Evolutionary conservation across 1,139 yeast species (phyloP), one percentile per base, ranked within the genome.

Genomic region (Saccharomyces hybrid): DNA sequence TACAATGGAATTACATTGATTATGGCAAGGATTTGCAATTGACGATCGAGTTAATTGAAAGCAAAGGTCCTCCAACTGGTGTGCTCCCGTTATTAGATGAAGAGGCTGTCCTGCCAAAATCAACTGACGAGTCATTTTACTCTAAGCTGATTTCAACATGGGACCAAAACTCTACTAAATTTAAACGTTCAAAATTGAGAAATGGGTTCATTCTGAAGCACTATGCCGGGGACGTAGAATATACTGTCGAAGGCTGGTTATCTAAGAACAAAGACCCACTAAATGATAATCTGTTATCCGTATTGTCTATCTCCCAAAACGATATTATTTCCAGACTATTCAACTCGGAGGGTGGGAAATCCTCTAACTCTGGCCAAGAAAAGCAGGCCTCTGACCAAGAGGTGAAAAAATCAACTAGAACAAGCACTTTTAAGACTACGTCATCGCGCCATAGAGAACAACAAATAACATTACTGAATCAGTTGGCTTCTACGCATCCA

Each of bases 11-110:
- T 63, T 95, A 88, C 61, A 86, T 91, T 51, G 99, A 95, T 70
- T 95, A 90, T 72, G 99, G 99, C n/a, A 88, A 86, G 59, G 98
- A 95, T 69, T 75, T 93, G 54, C 97, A 93, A 69, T 96, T 95
- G 27, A 93, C 99, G 0, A 93, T 95, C 51, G 96, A 93, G 63
- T 76, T 95, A 56, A 90, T 95, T 55, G 99, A 93, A 71, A 82
- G 80, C 63, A 70, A 78, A 31, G 72, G 71, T 28, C 74, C 76
- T 27, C 96, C 95, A 5, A 80, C 90, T 73, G 97, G 98, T 55
- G 79, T 95, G n/a, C 80, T 95, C 57, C 86, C 96, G 19, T 78
- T 90, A 32, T 77, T 95, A 49, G 96, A 95, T 68, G 99, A 95
- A 72, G 99, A 93, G 68, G 91, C 98, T 64, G 87, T 93, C 42